Base-by-base conservation (phyloP, 228 moss, liverwort and hornwort genomes). In the Sphagnum fallax region DNA sequence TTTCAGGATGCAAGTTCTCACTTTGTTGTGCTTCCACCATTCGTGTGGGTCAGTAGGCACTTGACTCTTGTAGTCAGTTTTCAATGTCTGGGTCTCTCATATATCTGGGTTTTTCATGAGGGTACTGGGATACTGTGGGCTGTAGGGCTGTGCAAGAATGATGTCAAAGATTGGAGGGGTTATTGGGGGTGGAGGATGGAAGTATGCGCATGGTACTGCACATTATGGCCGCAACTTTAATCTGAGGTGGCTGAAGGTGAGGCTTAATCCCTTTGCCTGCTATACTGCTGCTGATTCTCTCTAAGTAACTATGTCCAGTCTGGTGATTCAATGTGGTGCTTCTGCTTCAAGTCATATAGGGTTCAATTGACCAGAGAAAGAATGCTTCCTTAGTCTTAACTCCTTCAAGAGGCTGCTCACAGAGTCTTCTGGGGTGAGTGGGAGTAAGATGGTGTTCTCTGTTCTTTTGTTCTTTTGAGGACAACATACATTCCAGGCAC, bases 221-320 rank as follows among this genome's bases (percentile, higher is more conserved):
- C 90, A 98, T 74, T 98, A 98, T 84, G 98, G 98, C 50, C 90
- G 94, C 70, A 98, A 98, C 71, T 98, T 98, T 71, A 87, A 90
- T 62, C 68, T 98, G 49, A 98, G 89, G 82, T 98, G 98, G 98
- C 82, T 98, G 47, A 98, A 98, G 92, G 98, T 94, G 81, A 74
- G 77, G 32, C 48, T 48, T 64, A 72, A 66, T 32, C 32, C 32
- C 32, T 32, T 3, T 3, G 32, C 32, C 32, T 32, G 32, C 32
- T 32, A 32, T 32, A 2, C 32, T 32, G 32, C 32, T 32, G 32
- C 32, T 32, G 32, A 32, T 32, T 32, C 32, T 32, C 32, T 32
- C 32, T 32, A 32, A 32, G 32, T 32, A 32, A 32, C 32, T 32
- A 32, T 32, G 32, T 32, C 32, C 32, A 32, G 32, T 3, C 32